These are phyloP conservation scores for Cryptosporidium viatorum DNA, from an alignment of 169 alveolate species.

Conservation along the genomic window DNA sequence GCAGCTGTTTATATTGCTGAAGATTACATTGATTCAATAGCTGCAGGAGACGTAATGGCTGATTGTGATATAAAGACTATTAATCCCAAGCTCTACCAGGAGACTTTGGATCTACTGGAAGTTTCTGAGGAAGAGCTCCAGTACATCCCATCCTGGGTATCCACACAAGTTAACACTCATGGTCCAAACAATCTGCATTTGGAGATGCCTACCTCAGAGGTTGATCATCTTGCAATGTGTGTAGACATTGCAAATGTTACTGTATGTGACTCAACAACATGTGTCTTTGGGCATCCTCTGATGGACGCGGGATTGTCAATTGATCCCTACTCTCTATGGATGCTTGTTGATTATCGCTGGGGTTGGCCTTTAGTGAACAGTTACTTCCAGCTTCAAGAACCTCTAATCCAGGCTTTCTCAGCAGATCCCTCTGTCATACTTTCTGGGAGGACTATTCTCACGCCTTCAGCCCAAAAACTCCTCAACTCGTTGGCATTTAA, in stretches of 20 bases:
- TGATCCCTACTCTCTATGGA: slow-evolving; percentile 52
- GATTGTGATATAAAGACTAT: slow-evolving; percentile 81
- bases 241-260: slow-evolving; percentile 67
- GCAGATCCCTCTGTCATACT: slow-evolving; percentile 36
- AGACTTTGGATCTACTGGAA: slow-evolving; percentile 81
- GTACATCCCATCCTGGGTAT: slow-evolving; percentile 39
- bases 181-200: slow-evolving; percentile 17
- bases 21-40: slow-evolving; percentile 87
- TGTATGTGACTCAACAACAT: slow-evolving; percentile 50
- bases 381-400: slow-evolving; percentile 47
- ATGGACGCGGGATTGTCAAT: slow-evolving; percentile 45
- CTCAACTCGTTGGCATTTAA: background rate
- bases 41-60: slow-evolving; percentile 85
- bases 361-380: slow-evolving; percentile 61
- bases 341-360: slow-evolving; percentile 60
- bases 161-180: slow-evolving; percentile 26
- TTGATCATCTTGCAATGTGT: slow-evolving; percentile 39
- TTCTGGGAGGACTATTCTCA: slow-evolving; percentile 41
- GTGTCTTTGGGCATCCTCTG: slow-evolving; percentile 60
- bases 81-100: slow-evolving; percentile 83
- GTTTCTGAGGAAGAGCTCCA: slow-evolving; percentile 82
- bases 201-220: slow-evolving; percentile 14
- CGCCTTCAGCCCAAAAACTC: slow-evolving; percentile 20
- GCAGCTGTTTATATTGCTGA: slow-evolving; percentile 90
- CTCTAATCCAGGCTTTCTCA: slow-evolving; percentile 29